These are phyloP conservation scores for Solanum peruvianum DNA, from an alignment of 257 asterid genomes.

Conservation along the genomic window DNA sequence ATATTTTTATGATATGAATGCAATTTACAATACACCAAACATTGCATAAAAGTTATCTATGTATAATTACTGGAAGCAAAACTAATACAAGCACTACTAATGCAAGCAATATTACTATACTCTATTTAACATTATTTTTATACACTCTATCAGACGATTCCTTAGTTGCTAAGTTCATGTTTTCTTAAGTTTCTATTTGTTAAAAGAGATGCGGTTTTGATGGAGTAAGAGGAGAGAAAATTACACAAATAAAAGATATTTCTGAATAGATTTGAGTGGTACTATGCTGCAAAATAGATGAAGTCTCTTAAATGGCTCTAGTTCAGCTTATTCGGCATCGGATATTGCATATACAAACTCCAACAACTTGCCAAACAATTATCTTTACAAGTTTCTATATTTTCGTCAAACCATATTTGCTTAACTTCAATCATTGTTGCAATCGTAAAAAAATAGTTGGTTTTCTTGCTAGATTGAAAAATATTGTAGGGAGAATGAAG, in stretches of 20 bases:
- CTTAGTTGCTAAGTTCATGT: neutral
- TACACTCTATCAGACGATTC: neutral
- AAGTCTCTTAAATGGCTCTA: neutral
- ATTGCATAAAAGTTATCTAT: neutral
- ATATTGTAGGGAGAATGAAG: neutral
- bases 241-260: neutral
- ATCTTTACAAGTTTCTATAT: neutral
- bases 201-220: neutral
- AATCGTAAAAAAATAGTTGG: neutral
- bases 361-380: neutral
- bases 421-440: neutral
- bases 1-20: neutral
- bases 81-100: neutral
- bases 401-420: neutral
- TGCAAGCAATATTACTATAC: neutral
- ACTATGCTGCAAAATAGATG: neutral
- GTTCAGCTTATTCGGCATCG: neutral
- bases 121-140: neutral
- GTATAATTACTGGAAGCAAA: neutral
- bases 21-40: neutral
- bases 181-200: neutral
- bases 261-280: neutral
- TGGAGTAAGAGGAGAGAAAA: neutral
- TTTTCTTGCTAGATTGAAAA: neutral
- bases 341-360: neutral